Evolutionary conservation across 2,329 filamentous ascomycete species (phyloP).

Genomic region (Penicillium sp.): DNA sequence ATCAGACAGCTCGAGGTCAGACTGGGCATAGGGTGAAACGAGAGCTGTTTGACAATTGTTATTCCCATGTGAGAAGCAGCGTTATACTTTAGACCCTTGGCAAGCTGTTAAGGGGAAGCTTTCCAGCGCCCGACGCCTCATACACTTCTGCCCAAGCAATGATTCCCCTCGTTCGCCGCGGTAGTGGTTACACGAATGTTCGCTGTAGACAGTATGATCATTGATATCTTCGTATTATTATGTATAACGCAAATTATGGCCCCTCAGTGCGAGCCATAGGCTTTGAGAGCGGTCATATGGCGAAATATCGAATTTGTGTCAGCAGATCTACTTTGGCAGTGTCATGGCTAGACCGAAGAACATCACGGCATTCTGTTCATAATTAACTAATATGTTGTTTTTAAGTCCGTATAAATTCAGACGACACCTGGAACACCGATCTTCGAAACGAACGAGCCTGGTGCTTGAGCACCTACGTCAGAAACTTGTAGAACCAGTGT

Average conservation of each 20-base stretch:
- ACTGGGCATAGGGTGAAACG: background rate
- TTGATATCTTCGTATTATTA: background rate
- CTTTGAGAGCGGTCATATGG: no score
- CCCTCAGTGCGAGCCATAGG: no score
- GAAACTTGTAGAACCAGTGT: constrained; percentile 6
- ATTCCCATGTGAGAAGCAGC: background rate
- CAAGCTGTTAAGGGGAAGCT: background rate
- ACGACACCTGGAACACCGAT: background rate
- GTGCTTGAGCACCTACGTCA: constrained; percentile 7
- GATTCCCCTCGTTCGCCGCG: no score
- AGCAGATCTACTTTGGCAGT: no score
- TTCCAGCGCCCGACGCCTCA: background rate
- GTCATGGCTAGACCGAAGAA: no score
- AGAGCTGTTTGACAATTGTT: background rate
- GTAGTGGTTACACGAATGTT: background rate
- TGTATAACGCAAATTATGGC: background rate
- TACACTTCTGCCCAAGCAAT: background rate
- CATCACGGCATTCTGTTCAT: no score
- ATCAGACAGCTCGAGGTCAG: background rate
- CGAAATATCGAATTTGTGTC: no score
- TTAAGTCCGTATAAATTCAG: background rate
- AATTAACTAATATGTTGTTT: no score
- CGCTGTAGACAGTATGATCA: background rate
- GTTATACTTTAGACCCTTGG: background rate
- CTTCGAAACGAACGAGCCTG: background rate